These are phyloP conservation scores for Termitomyces sp. DNA, from an alignment of 768 basidiomycete species.

Conservation along the genomic window DNA sequence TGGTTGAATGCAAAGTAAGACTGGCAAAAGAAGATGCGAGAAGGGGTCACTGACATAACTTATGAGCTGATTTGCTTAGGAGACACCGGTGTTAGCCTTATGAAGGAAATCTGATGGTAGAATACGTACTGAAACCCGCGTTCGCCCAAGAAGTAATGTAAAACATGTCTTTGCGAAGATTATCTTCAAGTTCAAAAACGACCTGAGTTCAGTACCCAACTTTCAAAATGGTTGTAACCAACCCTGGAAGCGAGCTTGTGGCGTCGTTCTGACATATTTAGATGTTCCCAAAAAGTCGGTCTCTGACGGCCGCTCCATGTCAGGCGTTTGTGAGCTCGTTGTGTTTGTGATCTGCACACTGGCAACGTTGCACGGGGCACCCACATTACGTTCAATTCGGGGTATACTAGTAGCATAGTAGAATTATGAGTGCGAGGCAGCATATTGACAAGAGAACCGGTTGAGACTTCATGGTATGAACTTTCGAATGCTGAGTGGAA, in stretches of 20 bases:
- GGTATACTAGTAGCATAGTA: not conserved
- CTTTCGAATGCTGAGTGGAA: not conserved
- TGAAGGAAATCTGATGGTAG: not conserved
- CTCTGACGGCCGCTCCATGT: not conserved
- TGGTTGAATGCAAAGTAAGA: constrained; percentile 11
- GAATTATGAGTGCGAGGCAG: not conserved
- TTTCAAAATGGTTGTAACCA: not conserved
- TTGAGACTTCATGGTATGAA: not conserved
- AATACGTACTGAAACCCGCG: constrained; percentile 49
- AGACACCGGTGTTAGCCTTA: not conserved
- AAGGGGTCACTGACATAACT: constrained; percentile 22
- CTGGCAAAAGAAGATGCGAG: not conserved
- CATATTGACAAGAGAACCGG: not conserved
- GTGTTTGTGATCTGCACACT: not conserved
- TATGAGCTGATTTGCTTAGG: constrained; percentile 33
- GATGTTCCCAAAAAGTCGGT: constrained; percentile 11
- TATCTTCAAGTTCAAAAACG: constrained; percentile 26
- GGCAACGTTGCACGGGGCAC: not conserved
- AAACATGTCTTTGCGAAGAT: constrained; percentile 42
- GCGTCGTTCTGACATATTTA: constrained; percentile 8
- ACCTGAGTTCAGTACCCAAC: not conserved
- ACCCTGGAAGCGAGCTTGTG: constrained; percentile 13
- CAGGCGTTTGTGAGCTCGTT: not conserved
- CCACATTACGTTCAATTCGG: not conserved
- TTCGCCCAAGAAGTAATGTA: constrained; percentile 56